Evolutionary conservation across 1,284 basidiomycete species (phyloP), one percentile per base, ranked within the genome.

Genomic region (Heterobasidion occidentale): DNA sequence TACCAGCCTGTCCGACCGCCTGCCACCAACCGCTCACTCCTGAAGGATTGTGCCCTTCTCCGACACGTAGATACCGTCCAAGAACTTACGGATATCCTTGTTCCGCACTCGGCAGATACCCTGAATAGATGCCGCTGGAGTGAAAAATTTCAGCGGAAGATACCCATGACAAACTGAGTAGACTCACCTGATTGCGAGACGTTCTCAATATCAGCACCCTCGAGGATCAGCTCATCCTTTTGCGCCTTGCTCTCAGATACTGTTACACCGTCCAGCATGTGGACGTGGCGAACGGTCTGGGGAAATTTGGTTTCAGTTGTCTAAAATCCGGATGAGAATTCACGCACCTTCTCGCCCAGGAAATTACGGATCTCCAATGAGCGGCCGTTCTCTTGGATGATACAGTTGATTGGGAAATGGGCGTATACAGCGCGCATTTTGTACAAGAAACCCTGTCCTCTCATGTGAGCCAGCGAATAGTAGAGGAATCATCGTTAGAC

Each of bases 341-440:
- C 36, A 60, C 73, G 20, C 56, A 90, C 90, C 84, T 96, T 94
- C 81, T 94, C 91, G 65, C 95, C 93, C 72, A 97, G 80, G 81
- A 98, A 99, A 81, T 99, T 99, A 68, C 98, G 89, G 78, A 99
- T 99, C 76, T 99, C 96, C 59, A 98, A 75, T 55, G 86, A 78
- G 56, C 71, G 71, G 58, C 92, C 93, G 65, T 77, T 77, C 48
- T 90, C 88, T 72, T 90, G 87, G 70, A 98, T 94, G 74, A 99
- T 98, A 72, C 92, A 90, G 83, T 99, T 99, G 83, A 99, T 98
- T 63, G 97, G 97, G 84, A 99, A 99, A 84, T 99, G 97, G 69
- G 97, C 97, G 73, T 99, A 99, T 59, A 99, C 97, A 44, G 95
- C 82, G 68, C 93, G 91, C 94, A 98, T 96, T 89, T 99, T 99